Evolutionary conservation across 805 yeast genomes (phyloP).

Genomic region (Torulaspora gathmanii): DNA sequence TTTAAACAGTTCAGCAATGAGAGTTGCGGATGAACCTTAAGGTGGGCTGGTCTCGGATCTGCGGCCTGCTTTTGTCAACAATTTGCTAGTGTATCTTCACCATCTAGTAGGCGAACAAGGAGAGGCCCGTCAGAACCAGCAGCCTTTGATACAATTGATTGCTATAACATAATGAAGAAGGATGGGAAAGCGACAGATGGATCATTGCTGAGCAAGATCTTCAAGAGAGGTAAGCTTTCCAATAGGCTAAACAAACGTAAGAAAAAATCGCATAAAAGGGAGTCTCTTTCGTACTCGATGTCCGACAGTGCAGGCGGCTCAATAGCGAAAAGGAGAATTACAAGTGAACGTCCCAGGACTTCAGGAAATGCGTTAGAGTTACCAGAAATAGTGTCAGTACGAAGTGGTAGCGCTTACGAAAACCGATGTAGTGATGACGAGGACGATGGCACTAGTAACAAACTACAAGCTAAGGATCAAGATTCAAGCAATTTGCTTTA

Average conservation of each 20-base stretch:
- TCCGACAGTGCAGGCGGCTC: constrained; percentile 16
- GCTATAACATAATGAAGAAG: constrained; percentile 6
- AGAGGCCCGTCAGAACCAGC: neutral
- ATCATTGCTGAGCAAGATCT: constrained; percentile 10
- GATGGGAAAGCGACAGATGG: constrained; percentile 13
- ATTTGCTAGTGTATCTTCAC: neutral
- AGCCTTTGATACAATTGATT: neutral
- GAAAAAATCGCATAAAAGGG: neutral
- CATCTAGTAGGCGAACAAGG: neutral
- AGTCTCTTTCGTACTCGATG: constrained; percentile 14
- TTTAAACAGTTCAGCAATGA: neutral
- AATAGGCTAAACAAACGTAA: constrained; percentile 1
- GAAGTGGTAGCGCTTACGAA: constrained; percentile 15
- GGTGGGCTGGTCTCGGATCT: neutral
- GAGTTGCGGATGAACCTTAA: neutral
- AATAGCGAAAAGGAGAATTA: constrained; percentile 23
- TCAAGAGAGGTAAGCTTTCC: constrained; percentile 3
- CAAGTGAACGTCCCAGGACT: constrained; percentile 5
- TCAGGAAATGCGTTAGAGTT: constrained; percentile 15
- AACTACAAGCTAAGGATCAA: neutral
- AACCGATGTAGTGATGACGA: constrained; percentile 1
- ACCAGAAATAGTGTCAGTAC: constrained; percentile 28
- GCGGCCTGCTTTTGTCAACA: neutral
- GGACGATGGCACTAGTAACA: neutral
- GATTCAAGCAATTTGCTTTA: constrained; percentile 1